These are phyloP conservation scores for Globisporangium rhizosaccharum DNA, from an alignment of 352 stramenopile genomes.

Conservation along the genomic window DNA sequence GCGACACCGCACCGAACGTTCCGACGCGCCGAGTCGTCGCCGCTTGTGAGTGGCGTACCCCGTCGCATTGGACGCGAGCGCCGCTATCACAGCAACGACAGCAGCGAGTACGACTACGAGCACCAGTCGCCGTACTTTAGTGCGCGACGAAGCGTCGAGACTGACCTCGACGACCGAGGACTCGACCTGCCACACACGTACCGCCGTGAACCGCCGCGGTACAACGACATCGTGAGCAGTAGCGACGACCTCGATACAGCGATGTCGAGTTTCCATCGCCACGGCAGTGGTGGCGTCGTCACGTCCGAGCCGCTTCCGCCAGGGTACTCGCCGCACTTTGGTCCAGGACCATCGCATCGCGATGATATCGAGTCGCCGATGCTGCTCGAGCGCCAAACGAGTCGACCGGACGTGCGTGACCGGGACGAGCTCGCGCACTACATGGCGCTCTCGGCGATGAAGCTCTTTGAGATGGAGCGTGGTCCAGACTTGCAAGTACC, in stretches of 20 bases:
- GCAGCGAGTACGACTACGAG: neutral
- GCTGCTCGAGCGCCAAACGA: neutral
- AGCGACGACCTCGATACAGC: neutral
- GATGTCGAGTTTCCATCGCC: slow-evolving; percentile 1
- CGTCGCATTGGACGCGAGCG: neutral
- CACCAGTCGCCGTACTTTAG: slow-evolving; percentile 1
- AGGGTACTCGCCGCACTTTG: neutral
- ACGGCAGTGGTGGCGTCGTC: neutral
- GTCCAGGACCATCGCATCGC: too few relatives aligned
- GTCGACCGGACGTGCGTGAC: slow-evolving; percentile 5
- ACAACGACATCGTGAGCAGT: slow-evolving; percentile 1
- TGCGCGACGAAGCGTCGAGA: neutral
- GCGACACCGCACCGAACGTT: slow-evolving; percentile 1
- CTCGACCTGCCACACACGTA: neutral
- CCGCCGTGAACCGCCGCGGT: slow-evolving; percentile 1
- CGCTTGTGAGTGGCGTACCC: neutral
- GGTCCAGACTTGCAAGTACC: slow-evolving; percentile 36
- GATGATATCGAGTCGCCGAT: neutral
- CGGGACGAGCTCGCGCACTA: slow-evolving; percentile 42
- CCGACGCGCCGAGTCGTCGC: neutral
- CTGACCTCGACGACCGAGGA: neutral
- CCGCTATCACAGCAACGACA: neutral
- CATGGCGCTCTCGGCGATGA: slow-evolving; percentile 73
- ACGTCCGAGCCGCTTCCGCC: neutral
- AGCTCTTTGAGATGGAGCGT: slow-evolving; percentile 67